Evolutionary conservation across 2,329 filamentous ascomycete genomes (phyloP).

Genomic region (Colletotrichum sp.): DNA sequence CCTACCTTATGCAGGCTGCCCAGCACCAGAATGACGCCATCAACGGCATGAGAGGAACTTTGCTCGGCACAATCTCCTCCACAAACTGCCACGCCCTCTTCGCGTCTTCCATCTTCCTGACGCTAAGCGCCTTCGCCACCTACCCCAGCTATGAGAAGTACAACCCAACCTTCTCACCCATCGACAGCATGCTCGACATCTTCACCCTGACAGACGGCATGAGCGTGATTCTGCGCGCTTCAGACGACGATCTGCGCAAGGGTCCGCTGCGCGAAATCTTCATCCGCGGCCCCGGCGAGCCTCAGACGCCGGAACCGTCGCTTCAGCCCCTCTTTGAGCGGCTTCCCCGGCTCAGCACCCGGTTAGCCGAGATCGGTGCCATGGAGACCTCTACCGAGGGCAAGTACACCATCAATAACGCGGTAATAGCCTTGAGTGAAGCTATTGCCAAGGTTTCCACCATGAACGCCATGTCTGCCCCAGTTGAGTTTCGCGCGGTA

Average conservation of each 20-base stretch:
- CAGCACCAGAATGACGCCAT: constrained; percentile 39
- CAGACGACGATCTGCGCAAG: constrained; percentile 23
- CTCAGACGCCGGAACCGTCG: neutral
- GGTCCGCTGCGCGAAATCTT: constrained; percentile 28
- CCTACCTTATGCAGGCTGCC: constrained; percentile 32
- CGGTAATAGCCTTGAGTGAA: constrained; percentile 11
- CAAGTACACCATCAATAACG: constrained; percentile 8
- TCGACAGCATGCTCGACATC: constrained; percentile 37
- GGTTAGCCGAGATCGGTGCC: neutral
- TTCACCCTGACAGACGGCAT: constrained; percentile 35
- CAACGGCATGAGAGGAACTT: constrained; percentile 29
- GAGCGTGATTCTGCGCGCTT: constrained; percentile 31
- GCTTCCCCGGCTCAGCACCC: neutral
- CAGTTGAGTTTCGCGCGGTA: constrained; percentile 25
- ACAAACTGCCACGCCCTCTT: constrained; percentile 38
- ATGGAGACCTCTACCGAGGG: neutral
- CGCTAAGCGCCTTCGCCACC: constrained; percentile 35
- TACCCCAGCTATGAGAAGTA: constrained; percentile 23
- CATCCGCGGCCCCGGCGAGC: neutral
- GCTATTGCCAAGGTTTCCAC: constrained; percentile 6
- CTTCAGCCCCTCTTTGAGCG: constrained; percentile 2
- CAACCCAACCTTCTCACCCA: constrained; percentile 22
- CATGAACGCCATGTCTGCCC: constrained; percentile 12
- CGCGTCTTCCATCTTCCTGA: constrained; percentile 34
- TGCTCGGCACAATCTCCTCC: constrained; percentile 27